Percentiles rank a stretch among this genome's conserved stretches.
These are phyloP conservation scores for Tulasnella sp. DNA, from an alignment of 768 basidiomycete genomes.

Conservation along the genomic window DNA sequence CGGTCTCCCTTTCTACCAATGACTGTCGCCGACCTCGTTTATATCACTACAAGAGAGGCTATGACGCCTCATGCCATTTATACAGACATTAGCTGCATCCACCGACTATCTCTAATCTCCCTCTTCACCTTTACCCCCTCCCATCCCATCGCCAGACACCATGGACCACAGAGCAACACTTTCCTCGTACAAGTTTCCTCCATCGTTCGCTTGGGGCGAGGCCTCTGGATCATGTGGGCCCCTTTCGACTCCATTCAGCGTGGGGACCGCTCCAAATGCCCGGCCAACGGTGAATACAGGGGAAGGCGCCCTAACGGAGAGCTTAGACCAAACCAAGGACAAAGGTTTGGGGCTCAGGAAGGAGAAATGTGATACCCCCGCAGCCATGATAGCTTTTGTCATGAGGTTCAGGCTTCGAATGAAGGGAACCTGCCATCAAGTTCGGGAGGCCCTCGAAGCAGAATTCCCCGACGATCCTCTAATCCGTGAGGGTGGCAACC, in stretches of 20 bases:
- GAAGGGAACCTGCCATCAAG: not conserved
- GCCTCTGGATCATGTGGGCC: not conserved
- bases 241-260: not conserved
- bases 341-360: not conserved
- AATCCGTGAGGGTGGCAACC: not conserved
- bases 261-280: not conserved
- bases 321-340: not conserved
- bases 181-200: not conserved
- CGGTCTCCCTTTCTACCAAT: not conserved
- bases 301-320: not conserved
- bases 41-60: not conserved
- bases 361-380: not conserved
- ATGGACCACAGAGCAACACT: not conserved
- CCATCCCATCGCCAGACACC: not conserved
- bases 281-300: not conserved
- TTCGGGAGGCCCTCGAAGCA: not conserved
- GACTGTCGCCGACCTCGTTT: not conserved
- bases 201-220: not conserved
- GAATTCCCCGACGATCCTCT: not conserved
- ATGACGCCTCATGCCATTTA: not conserved
- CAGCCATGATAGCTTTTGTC: not conserved
- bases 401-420: not conserved
- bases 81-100: not conserved
- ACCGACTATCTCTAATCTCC: not conserved
- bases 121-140: not conserved